phyloP scores from a whole-genome alignment of 441 rosid species.

The Melastoma candidum region DNA sequence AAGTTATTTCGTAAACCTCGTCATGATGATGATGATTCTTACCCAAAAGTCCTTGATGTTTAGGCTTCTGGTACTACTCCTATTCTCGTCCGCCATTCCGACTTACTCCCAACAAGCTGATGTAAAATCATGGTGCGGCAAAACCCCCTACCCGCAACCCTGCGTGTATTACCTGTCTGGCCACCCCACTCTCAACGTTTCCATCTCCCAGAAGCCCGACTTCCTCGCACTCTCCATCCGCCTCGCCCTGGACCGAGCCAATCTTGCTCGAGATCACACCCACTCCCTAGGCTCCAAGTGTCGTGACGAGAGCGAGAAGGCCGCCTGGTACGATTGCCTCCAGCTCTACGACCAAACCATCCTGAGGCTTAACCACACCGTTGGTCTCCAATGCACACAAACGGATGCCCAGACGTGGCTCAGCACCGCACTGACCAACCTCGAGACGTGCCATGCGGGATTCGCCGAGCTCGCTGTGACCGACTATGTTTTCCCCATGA shows the following conservation, averaged over 20 bases:
- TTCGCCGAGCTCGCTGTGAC: conserved; percentile 42
- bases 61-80: conserved; percentile 16
- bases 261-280: conserved; percentile 23
- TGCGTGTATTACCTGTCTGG: conserved; percentile 39
- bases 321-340: conserved; percentile 52
- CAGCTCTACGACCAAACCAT: conserved; percentile 35
- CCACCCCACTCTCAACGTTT: conserved; percentile 19
- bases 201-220: conserved; percentile 32
- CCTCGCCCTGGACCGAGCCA: conserved; percentile 39
- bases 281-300: conserved; percentile 35
- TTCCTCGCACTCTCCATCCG: conserved; percentile 31
- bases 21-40: conserved; percentile 15
- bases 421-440: conserved; percentile 51
- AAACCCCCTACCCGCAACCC: conserved; percentile 49
- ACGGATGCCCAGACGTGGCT: conserved; percentile 57
- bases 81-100: conserved; percentile 23
- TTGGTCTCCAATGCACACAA: conserved; percentile 27
- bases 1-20: conserved; percentile 10
- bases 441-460: conserved; percentile 44
- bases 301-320: conserved; percentile 34
- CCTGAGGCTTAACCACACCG: conserved; percentile 34
- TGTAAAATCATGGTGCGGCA: conserved; percentile 42
- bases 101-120: conserved; percentile 26
- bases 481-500: conserved; percentile 33
- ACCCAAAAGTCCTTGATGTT: conserved; percentile 19